phyloP scores from a whole-genome alignment of 371 early-diverging fungal genomes.

The Entomophthora muscae region DNA sequence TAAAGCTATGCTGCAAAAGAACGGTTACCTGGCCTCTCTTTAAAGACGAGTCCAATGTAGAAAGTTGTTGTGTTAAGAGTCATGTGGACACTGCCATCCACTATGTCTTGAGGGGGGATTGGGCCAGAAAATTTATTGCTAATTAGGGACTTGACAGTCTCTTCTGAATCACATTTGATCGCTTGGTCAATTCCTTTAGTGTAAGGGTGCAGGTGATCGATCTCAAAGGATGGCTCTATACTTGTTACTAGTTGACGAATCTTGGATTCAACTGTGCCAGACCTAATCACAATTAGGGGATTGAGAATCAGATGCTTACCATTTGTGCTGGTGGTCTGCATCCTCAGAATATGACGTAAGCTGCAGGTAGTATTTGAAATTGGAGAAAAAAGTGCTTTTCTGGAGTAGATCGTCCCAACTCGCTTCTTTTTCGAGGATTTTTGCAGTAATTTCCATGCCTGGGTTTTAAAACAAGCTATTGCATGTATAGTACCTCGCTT shows the following conservation, averaged over 20 bases:
- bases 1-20: not conserved
- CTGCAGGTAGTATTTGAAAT: conserved; percentile 85
- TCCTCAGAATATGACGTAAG: conserved; percentile 62
- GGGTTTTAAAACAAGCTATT: too few relatives aligned
- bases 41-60: conserved; percentile 67
- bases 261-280: conserved; percentile 87
- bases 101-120: conserved; percentile 14
- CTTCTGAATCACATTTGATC: conserved; percentile 32
- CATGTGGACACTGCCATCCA: conserved; percentile 14
- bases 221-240: conserved; percentile 64
- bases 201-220: conserved; percentile 78
- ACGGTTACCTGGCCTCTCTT: conserved; percentile 27
- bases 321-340: conserved; percentile 52
- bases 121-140: conserved; percentile 27
- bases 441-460: conserved; percentile 49
- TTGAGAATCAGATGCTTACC: conserved; percentile 33
- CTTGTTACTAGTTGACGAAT: conserved; percentile 79
- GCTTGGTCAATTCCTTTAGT: conserved; percentile 69
- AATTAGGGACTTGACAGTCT: conserved; percentile 41
- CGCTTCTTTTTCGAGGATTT: conserved; percentile 43
- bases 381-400: conserved; percentile 76
- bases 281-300: conserved; percentile 30
- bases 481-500: conserved; percentile 39
- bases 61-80: conserved; percentile 58
- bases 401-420: conserved; percentile 65